phyloP scores from a whole-genome alignment of 441 rosid species.

The Jatropha multifida region DNA sequence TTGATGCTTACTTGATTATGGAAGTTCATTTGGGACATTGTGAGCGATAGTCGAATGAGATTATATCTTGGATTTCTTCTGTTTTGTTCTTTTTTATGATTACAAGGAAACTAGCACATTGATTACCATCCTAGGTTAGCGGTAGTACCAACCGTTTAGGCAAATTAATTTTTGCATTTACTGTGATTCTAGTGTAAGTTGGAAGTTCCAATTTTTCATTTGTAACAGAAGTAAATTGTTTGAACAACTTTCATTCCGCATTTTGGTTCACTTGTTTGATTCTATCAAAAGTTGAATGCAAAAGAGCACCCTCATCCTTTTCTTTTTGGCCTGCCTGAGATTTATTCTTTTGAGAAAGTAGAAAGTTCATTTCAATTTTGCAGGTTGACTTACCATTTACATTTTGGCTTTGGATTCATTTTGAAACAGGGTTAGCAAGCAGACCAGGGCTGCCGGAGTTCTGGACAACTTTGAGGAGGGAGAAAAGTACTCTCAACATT shows the following conservation, averaged over 20 bases:
- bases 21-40: constrained; percentile 1
- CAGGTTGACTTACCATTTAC: background rate
- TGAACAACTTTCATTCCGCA: background rate
- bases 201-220: background rate
- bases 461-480: constrained; percentile 88
- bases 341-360: background rate
- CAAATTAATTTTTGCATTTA: too few species aligned
- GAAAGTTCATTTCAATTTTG: background rate
- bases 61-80: background rate
- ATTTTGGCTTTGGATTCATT: background rate
- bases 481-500: constrained; percentile 70
- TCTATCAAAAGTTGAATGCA: background rate
- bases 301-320: background rate
- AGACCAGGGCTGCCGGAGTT: constrained; percentile 84
- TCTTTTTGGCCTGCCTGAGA: background rate
- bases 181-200: too few species aligned
- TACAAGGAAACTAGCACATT: too few species aligned
- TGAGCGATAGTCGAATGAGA: background rate
- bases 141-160: too few species aligned
- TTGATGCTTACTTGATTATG: background rate
- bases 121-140: too few species aligned
- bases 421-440: constrained; percentile 68
- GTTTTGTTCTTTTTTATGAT: background rate
- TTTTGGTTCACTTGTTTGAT: background rate
- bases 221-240: background rate